Conservation (phyloP, 768 basidiomycete species). For the Tricholoma saponaceum region DNA sequence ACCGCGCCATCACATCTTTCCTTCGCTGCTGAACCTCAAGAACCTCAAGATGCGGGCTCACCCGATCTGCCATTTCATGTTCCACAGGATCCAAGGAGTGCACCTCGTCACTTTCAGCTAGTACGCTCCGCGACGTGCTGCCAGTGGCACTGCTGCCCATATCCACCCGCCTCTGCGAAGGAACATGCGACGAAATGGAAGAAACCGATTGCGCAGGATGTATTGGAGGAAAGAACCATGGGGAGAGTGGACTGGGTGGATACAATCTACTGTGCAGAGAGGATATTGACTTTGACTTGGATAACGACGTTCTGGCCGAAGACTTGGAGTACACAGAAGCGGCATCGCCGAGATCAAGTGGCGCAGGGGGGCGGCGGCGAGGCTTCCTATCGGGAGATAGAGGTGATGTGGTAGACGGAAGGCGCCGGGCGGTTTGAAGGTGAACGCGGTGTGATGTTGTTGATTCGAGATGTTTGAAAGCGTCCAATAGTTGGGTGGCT, state of each 20-base stretch:
- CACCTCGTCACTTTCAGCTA: slow-evolving; percentile 17
- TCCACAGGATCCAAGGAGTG: slow-evolving; percentile 7
- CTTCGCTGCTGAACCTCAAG: slow-evolving; percentile 60
- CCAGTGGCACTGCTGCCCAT: slow-evolving; percentile 29
- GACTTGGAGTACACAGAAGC: slow-evolving; percentile 40
- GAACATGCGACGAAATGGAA: slow-evolving; percentile 48
- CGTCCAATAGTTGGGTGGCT: slow-evolving; percentile 55
- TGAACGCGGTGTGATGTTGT: slow-evolving; percentile 47
- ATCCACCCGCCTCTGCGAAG: slow-evolving; percentile 21
- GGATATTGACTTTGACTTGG: slow-evolving; percentile 38
- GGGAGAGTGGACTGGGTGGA: slow-evolving; percentile 24
- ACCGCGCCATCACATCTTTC: slow-evolving; percentile 63
- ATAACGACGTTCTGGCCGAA: slow-evolving; percentile 37
- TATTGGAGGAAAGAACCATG: slow-evolving; percentile 25
- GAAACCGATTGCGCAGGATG: slow-evolving; percentile 47
- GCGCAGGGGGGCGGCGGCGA: slow-evolving; percentile 6
- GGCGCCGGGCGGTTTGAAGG: slow-evolving; percentile 33
- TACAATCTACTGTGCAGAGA: slow-evolving; percentile 22
- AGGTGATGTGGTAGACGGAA: slow-evolving; percentile 26
- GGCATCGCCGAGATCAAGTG: slow-evolving; percentile 29
- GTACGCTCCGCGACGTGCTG: slow-evolving; percentile 33
- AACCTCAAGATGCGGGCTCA: slow-evolving; percentile 45
- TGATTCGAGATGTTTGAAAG: slow-evolving; percentile 65
- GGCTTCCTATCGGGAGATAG: slow-evolving; percentile 15
- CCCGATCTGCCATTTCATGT: slow-evolving; percentile 16